These are phyloP conservation scores for Aspergillus leporis DNA, from an alignment of 495 filamentous ascomycete species.

Conservation along the genomic window DNA sequence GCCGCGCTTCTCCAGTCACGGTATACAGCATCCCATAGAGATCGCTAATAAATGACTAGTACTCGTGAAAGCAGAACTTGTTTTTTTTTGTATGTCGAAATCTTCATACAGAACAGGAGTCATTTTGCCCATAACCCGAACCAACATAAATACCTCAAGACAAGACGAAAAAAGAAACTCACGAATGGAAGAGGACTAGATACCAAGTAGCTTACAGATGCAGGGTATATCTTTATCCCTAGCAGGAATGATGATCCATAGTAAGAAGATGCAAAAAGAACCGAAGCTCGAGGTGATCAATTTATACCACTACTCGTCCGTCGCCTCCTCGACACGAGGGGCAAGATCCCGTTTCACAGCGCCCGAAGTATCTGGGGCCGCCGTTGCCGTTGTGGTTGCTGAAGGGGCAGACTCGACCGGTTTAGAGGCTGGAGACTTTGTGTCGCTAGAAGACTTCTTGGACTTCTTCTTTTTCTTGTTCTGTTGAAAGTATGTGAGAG, in stretches of 20 bases:
- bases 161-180: neutral
- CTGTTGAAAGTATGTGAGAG: constrained; percentile 19
- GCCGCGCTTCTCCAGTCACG: no score
- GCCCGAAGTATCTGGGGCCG: constrained; percentile 49
- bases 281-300: neutral
- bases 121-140: constrained; percentile 2
- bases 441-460: constrained; percentile 59
- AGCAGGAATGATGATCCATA: neutral
- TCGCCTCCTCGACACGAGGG: constrained; percentile 63
- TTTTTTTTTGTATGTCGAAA: neutral
- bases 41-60: neutral
- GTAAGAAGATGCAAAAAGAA: neutral
- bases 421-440: constrained; percentile 10
- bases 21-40: no score
- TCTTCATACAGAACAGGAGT: neutral
- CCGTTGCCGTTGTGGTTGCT: constrained; percentile 59
- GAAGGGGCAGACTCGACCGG: constrained; percentile 50
- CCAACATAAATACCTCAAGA: neutral
- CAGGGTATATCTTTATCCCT: neutral
- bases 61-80: neutral
- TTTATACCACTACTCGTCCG: constrained; percentile 52
- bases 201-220: neutral
- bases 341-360: constrained; percentile 53
- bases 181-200: neutral
- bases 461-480: constrained; percentile 64